Percentiles rank a stretch among this genome's conserved stretches.
Conservation (phyloP, 1,284 basidiomycete genomes). For the Naganishia sp. region DNA sequence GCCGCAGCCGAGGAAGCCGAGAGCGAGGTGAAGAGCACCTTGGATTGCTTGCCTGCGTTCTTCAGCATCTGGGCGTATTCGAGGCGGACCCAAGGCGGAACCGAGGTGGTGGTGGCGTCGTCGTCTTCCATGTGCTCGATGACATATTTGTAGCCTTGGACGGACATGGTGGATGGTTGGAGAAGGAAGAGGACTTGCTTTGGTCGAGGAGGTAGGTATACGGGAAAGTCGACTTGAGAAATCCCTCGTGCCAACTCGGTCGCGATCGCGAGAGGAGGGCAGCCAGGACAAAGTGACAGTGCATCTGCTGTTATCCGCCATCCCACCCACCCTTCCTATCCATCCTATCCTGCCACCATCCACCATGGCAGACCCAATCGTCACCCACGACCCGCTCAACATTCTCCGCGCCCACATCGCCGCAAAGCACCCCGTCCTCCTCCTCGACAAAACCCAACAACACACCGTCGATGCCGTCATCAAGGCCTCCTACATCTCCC, state of each 20-base stretch:
- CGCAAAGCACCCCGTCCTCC: conserved; percentile 35
- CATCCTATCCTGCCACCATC: background rate
- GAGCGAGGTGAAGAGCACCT: conserved; percentile 80
- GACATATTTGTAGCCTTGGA: conserved; percentile 42
- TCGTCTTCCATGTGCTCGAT: conserved; percentile 91
- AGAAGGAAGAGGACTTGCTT: too few relatives aligned
- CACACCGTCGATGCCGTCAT: conserved; percentile 59
- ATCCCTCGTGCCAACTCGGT: conserved; percentile 4
- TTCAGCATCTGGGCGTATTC: conserved; percentile 76
- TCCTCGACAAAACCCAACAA: conserved; percentile 49
- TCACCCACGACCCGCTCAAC: conserved; percentile 42
- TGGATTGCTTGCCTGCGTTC: conserved; percentile 66
- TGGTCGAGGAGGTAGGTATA: too few relatives aligned
- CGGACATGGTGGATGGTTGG: conserved; percentile 2
- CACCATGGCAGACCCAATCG: conserved; percentile 7
- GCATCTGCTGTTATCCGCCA: background rate
- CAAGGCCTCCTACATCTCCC: conserved; percentile 66
- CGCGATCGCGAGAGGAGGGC: conserved; percentile 6
- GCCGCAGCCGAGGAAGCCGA: conserved; percentile 67
- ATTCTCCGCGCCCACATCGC: conserved; percentile 45
- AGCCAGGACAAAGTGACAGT: background rate
- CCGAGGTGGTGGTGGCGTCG: conserved; percentile 65
- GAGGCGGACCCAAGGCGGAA: conserved; percentile 83
- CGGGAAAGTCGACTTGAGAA: background rate
- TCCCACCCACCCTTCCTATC: background rate